Base-by-base conservation (phyloP, 2,329 filamentous ascomycete genomes). In the Aspergillus sp. region DNA sequence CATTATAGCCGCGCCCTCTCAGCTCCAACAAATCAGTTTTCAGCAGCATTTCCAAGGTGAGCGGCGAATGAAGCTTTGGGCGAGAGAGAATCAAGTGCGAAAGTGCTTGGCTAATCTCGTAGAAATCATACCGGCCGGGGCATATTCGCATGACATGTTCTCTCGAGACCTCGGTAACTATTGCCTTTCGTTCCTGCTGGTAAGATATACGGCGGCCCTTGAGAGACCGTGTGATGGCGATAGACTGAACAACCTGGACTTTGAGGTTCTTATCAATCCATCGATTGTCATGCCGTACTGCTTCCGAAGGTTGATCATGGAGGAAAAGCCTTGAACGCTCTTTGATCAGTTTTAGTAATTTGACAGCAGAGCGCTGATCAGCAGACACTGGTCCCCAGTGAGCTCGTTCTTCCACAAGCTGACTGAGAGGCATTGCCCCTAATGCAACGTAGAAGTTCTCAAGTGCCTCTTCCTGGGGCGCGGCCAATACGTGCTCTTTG, bases 261-360 rank as follows among this genome's bases (percentile, higher is more conserved):
- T 79, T 81, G 13, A 99, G 78, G 63, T 96, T 89, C 69, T 91
- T 90, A 66, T 96, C 91, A 11, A 99, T 80, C 95, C 95, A 99
- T 65, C 89, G 90, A 6, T 86, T 83, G 71, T 98, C 93, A 67
- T 95, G 91, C 64, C 89, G 89, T 68, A 99, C 87, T n/a, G 83
- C 81, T 58, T 96, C 90, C 4, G 84, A 80, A 36, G 87, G 84
- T 69, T 93, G 89, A 67, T 90, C 93, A 68, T 97, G 89, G 26
- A 99, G 79, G 72, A 98, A 99, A 24, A 99, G 83, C 62, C 93
- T 90, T 53, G 89, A 89, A 54, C 95, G 86, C 72, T 99, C 96
- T 4, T 96, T 79, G 17, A 98, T 90, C 61, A 93, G 86, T 65
- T 89, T 92, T 54, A 89, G 86, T 43, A 98, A 75, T 68, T 85